A percentile compares a stretch with the other conserved stretches of the same genome.
Conservation (phyloP, 192 early-diverging fungal genomes). For the Coemansia sp. region DNA sequence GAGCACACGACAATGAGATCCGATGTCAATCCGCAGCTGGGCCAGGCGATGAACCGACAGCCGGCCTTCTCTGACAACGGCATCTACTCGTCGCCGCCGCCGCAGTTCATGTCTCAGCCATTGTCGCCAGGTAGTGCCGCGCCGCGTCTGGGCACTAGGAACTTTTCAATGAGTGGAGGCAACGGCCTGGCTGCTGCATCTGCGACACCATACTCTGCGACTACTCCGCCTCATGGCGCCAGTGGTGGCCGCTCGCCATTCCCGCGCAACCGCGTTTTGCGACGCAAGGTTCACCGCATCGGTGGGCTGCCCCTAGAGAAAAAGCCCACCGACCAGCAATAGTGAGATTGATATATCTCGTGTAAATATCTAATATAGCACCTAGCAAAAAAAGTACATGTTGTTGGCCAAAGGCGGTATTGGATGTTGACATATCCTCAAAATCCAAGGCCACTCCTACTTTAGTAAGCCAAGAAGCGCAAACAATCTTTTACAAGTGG, state of each 20-base stretch:
- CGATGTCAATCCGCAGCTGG: conserved; percentile 39
- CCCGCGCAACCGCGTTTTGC: conserved; percentile 44
- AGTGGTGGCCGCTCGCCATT: conserved; percentile 49
- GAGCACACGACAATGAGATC: conserved; percentile 64
- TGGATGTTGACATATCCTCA: neutral
- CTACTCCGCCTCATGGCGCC: conserved; percentile 31
- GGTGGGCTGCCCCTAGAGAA: conserved; percentile 15
- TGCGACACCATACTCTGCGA: conserved; percentile 25
- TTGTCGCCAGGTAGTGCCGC: conserved; percentile 21
- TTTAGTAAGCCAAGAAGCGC: conserved; percentile 23
- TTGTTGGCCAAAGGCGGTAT: neutral
- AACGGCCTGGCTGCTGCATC: conserved; percentile 3
- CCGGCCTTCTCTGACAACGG: conserved; percentile 14
- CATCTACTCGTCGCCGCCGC: conserved; percentile 2
- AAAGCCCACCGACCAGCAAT: neutral
- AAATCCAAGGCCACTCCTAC: neutral
- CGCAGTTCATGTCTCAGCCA: conserved; percentile 18
- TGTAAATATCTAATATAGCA: neutral
- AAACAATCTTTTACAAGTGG: conserved; percentile 36
- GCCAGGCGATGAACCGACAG: conserved; percentile 10
- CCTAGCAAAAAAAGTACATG: neutral
- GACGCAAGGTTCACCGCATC: conserved; percentile 52
- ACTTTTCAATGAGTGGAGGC: conserved; percentile 14
- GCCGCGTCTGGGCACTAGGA: conserved; percentile 11
- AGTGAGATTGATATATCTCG: neutral